Evolutionary conservation across 352 stramenopile species (phyloP).

Genomic region (Elongisporangium senticosum): DNA sequence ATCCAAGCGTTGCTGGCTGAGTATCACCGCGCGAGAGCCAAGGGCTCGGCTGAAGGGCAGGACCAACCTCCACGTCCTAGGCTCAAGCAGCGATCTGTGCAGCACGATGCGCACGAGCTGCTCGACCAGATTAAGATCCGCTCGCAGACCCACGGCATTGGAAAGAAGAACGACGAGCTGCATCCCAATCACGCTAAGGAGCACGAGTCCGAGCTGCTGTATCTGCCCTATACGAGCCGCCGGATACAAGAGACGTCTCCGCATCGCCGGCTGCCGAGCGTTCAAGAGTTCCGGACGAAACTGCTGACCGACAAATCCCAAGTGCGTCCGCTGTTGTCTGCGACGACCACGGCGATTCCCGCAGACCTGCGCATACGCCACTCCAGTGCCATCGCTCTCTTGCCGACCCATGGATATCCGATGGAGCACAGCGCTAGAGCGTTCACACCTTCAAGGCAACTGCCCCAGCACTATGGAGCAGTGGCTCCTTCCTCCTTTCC

Average conservation of each 20-base stretch:
- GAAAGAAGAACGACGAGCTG: neutral
- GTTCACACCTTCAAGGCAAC: neutral
- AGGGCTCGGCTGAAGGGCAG: neutral
- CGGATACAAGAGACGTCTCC: constrained; percentile 33
- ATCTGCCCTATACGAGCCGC: constrained; percentile 69
- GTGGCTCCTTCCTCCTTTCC: neutral
- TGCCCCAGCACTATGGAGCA: neutral
- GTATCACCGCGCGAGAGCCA: constrained; percentile 19
- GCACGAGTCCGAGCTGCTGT: constrained; percentile 14
- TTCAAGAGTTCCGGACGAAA: constrained; percentile 37
- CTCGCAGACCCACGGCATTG: neutral
- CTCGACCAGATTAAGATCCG: neutral
- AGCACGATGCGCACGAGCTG: neutral
- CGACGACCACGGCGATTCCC: neutral
- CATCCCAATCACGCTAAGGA: neutral
- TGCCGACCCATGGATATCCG: neutral
- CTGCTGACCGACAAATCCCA: constrained; percentile 38
- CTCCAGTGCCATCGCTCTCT: neutral
- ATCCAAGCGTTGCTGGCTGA: constrained; percentile 28
- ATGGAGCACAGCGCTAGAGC: neutral
- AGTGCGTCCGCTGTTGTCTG: constrained; percentile 15
- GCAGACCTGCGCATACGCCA: neutral
- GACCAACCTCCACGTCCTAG: neutral
- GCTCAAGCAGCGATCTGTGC: neutral
- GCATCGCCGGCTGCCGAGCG: constrained; percentile 35